These are phyloP conservation scores for Prinsepia uniflora DNA, from an alignment of 306 rosid genomes.

Conservation along the genomic window DNA sequence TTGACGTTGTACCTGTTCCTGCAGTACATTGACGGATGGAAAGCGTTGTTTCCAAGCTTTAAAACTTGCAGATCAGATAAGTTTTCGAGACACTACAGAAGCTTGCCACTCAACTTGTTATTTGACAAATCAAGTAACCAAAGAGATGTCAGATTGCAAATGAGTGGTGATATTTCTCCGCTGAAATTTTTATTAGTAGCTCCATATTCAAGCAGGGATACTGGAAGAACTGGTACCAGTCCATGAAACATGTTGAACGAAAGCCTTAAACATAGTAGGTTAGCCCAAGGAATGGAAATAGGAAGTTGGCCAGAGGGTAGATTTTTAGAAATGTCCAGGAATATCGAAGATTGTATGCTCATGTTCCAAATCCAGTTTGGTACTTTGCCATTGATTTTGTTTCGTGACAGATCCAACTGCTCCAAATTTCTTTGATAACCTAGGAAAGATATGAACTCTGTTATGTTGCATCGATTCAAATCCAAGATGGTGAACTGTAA, in stretches of 20 bases:
- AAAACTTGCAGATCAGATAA: too few relatives aligned
- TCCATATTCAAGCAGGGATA: background rate
- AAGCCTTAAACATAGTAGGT: background rate
- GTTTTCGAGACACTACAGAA: too few relatives aligned
- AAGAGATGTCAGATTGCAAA: background rate
- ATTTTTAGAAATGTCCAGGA: background rate
- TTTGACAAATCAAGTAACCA: too few relatives aligned
- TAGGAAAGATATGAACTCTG: background rate
- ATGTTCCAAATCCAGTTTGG: background rate
- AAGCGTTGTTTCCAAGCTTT: too few relatives aligned
- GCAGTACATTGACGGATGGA: too few relatives aligned
- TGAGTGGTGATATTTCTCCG: background rate
- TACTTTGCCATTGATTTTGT: background rate
- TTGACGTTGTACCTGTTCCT: too few relatives aligned
- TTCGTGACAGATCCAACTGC: fast-evolving
- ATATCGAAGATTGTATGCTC: background rate
- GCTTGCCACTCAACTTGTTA: too few relatives aligned
- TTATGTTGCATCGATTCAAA: background rate
- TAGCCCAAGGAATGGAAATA: background rate
- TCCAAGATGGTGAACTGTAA: background rate
- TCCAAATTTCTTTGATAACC: background rate
- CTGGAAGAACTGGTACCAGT: background rate
- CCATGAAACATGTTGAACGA: background rate
- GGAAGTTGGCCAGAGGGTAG: background rate
- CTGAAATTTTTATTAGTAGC: background rate